Percentiles rank a stretch among this genome's conserved stretches.
Conservation (phyloP, 805 yeast species). For the Vanderwaltozyma yarrowii region DNA sequence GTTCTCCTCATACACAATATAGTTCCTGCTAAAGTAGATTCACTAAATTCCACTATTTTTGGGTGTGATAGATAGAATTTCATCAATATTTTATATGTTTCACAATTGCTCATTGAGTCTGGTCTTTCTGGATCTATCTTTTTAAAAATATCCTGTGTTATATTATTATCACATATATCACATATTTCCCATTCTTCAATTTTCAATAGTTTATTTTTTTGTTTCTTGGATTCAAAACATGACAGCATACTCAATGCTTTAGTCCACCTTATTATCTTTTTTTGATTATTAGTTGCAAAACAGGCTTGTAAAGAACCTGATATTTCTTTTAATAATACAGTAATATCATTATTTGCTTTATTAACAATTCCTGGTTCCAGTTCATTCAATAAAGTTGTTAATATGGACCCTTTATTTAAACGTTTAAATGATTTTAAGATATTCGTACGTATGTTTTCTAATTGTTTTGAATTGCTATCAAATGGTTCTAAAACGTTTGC, state of each 20-base stretch:
- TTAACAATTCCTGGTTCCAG: conserved; percentile 8
- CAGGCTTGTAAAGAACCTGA: conserved; percentile 8
- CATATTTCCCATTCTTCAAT: conserved; percentile 11
- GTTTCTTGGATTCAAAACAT: conserved; percentile 11
- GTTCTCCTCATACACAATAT: conserved; percentile 38
- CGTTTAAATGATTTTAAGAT: conserved; percentile 6
- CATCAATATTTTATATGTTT: conserved; percentile 22
- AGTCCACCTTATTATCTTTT: conserved; percentile 11
- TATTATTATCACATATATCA: conserved; percentile 14
- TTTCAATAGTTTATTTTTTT: neutral
- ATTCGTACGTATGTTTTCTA: conserved; percentile 14
- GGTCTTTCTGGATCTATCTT: conserved; percentile 26
- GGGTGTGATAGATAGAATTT: conserved; percentile 18
- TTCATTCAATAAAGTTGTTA: conserved; percentile 5
- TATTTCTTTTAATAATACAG: conserved; percentile 9
- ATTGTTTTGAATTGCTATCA: conserved; percentile 9
- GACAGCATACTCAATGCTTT: conserved; percentile 15
- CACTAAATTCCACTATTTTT: conserved; percentile 15
- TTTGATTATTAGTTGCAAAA: conserved; percentile 11
- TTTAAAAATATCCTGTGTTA: conserved; percentile 6
- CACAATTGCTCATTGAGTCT: conserved; percentile 8
- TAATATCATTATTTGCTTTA: conserved; percentile 2
- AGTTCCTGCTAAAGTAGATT: conserved; percentile 33
- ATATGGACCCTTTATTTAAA: neutral
- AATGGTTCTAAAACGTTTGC: conserved; percentile 7